Conservation (phyloP, 2,329 filamentous ascomycete genomes). For the Exutisphaerella laricina region DNA sequence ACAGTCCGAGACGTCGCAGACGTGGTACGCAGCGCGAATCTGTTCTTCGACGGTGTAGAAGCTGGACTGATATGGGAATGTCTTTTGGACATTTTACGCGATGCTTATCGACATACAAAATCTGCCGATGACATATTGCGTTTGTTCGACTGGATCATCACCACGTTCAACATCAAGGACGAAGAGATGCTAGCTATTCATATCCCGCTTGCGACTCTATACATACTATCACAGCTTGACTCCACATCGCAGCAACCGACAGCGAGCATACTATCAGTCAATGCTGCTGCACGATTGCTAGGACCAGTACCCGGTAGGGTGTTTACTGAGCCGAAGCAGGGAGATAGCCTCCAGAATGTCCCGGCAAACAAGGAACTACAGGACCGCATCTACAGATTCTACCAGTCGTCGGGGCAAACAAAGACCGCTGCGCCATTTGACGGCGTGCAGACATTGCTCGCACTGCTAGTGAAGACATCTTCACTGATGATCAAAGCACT, state of each 20-base stretch:
- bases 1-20: slow-evolving; percentile 71
- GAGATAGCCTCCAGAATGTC: neutral
- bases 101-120: slow-evolving; percentile 9
- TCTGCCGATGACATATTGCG: slow-evolving; percentile 50
- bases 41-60: slow-evolving; percentile 97
- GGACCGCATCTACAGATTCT: slow-evolving; percentile 10
- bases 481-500: slow-evolving; percentile 7
- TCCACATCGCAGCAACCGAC: slow-evolving; percentile 1
- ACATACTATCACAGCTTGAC: slow-evolving; percentile 18
- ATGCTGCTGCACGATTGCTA: slow-evolving; percentile 12
- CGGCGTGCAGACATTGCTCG: neutral
- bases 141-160: slow-evolving; percentile 73
- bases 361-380: slow-evolving; percentile 3
- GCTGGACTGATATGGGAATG: slow-evolving; percentile 75
- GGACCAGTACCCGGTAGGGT: slow-evolving; percentile 13
- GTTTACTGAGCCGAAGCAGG: slow-evolving; percentile 3
- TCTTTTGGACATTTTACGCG: slow-evolving; percentile 22
- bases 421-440: slow-evolving; percentile 2
- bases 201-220: slow-evolving; percentile 64
- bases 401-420: slow-evolving; percentile 8
- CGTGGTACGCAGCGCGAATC: slow-evolving; percentile 84
- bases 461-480: neutral
- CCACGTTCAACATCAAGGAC: slow-evolving; percentile 87
- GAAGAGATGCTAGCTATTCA: slow-evolving; percentile 92
- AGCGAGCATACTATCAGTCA: slow-evolving; percentile 4